A percentile compares a stretch with the other conserved stretches of the same genome.
Evolutionary conservation across 495 filamentous ascomycete species (phyloP).

Genomic region (Aspergillus indologenus): DNA sequence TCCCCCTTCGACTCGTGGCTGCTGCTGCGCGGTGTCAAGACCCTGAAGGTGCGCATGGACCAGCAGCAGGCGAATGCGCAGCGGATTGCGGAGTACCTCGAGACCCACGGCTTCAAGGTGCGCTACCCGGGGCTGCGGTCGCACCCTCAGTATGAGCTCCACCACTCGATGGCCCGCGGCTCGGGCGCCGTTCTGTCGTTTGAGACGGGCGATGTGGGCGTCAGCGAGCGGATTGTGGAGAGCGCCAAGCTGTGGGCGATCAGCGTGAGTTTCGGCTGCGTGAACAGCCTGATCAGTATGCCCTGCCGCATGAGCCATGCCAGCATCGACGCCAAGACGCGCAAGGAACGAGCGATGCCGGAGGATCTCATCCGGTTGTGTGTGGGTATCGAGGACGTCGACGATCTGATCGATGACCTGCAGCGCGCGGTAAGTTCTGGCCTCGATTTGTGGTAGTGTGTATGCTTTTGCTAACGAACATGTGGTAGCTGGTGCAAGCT

Average conservation of each 20-base stretch:
- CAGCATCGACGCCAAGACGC: conserved; percentile 92
- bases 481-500: conserved; percentile 77
- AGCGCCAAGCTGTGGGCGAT: conserved; percentile 89
- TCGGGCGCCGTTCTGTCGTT: conserved; percentile 93
- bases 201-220: conserved; percentile 78
- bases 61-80: conserved; percentile 93
- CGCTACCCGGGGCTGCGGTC: conserved; percentile 90
- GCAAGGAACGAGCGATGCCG: conserved; percentile 83
- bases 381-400: conserved; percentile 92
- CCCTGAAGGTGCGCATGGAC: conserved; percentile 95
- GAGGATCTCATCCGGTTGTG: conserved; percentile 95
- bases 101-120: conserved; percentile 86
- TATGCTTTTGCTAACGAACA: conserved; percentile 19
- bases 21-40: conserved; percentile 91
- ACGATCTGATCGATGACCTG: conserved; percentile 92
- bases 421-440: conserved; percentile 71
- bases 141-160: conserved; percentile 93
- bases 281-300: conserved; percentile 98
- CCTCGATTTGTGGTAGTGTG: conserved; percentile 1
- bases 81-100: conserved; percentile 86
- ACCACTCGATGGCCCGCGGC: conserved; percentile 91
- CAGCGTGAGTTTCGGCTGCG: conserved; percentile 94
- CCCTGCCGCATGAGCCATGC: conserved; percentile 99
- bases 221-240: conserved; percentile 92
- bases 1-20: conserved; percentile 95